Base-by-base conservation (phyloP, 2,329 filamentous ascomycete genomes). In the Claviceps digitariae region DNA sequence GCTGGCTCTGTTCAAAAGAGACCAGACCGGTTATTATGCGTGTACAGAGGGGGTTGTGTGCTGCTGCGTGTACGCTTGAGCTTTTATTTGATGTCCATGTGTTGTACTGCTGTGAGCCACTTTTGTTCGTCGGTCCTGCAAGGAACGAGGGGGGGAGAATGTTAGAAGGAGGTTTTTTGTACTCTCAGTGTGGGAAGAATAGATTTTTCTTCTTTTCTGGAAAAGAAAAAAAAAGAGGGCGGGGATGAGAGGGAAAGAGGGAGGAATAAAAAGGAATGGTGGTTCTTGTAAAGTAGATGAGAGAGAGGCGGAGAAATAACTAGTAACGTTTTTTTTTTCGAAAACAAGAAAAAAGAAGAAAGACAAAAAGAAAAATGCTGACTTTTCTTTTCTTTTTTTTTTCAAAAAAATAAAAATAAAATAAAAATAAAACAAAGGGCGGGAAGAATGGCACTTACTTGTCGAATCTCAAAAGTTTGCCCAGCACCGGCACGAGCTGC, bases 401-500 rank as follows among this genome's bases (percentile, higher is more conserved):
- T 29, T 8, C 27, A 6, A n/a, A n/a, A n/a, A n/a, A n/a, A n/a
- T 17, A 17, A 12, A 21, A 23, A 25, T 23, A 23, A 1, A 45
- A 44, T 7, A 23, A 44, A 9, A n/a, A n/a, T n/a, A n/a, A n/a
- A 20, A 4, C 40, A 20, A 10, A 12, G 17, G 23, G n/a, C 10
- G 10, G 36, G 9, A 10, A 23, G 1, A 17, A 13, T 7, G 75
- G 75, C n/a, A n/a, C 83, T 70, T 71, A 86, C 82, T 82, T 81
- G 69, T 89, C 84, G 69, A 91, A 89, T 57, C 82, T 80, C 63
- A 93, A 70, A 64, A 91, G 69, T 75, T 86, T 84, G 31, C 83
- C 84, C 61, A 93, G 66, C 36, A 90, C 86, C 1, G 86, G 86
- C 53, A 93, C 83, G 58, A 91, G 74, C 72, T 89, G 85, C 57